phyloP scores from a whole-genome alignment of 805 yeast species.

The Tetrapisispora phaffii region DNA sequence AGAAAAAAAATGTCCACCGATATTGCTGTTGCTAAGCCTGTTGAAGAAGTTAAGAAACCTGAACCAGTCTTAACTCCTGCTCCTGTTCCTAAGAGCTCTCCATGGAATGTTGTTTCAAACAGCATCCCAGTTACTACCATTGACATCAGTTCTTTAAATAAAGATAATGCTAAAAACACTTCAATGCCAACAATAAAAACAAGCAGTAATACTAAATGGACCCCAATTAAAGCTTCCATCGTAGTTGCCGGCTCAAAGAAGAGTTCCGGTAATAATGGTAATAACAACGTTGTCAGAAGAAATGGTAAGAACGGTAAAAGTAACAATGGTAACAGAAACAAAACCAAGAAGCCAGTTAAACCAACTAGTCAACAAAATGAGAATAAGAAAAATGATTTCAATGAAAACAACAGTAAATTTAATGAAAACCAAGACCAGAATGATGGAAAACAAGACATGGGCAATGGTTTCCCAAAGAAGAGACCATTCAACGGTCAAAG shows the following conservation, averaged over 20 bases:
- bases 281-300: conserved; percentile 8
- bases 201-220: conserved; percentile 43
- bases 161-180: conserved; percentile 7
- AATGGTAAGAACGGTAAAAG: conserved; percentile 6
- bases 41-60: conserved; percentile 2
- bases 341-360: conserved; percentile 1
- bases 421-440: conserved; percentile 5
- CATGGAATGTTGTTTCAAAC: conserved; percentile 25
- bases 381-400: conserved; percentile 2
- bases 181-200: conserved; percentile 10
- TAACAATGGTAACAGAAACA: conserved; percentile 7
- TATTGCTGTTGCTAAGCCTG: conserved; percentile 5
- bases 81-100: conserved; percentile 28
- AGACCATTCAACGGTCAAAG: conserved; percentile 15
- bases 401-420: neutral
- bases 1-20: conserved; percentile 3
- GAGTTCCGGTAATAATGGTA: conserved; percentile 10
- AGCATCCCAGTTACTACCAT: conserved; percentile 21
- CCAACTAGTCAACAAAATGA: conserved; percentile 4
- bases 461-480: conserved; percentile 16
- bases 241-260: conserved; percentile 29
- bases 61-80: conserved; percentile 22
- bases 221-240: conserved; percentile 54
- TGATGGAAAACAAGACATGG: conserved; percentile 3
- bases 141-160: conserved; percentile 12